Percentiles rank a stretch among this genome's conserved stretches.
phyloP scores from a whole-genome alignment of 2,329 filamentous ascomycete genomes.

The Metarhizium album region DNA sequence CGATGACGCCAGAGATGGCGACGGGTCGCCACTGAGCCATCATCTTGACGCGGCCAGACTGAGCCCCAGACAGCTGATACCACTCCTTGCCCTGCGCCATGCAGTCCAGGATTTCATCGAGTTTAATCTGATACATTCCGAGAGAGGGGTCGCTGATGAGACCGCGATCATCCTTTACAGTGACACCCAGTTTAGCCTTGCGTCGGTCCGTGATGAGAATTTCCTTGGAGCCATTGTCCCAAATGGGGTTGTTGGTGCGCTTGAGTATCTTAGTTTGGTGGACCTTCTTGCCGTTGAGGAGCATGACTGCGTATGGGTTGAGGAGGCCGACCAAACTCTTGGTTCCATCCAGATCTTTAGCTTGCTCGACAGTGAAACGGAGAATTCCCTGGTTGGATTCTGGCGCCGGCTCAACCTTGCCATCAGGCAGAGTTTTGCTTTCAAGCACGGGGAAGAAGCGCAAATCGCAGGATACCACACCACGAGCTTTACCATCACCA shows the following conservation, averaged over 20 bases:
- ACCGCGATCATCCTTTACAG: constrained; percentile 92
- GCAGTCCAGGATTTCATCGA: constrained; percentile 84
- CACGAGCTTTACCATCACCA: constrained; percentile 73
- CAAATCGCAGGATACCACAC: constrained; percentile 69
- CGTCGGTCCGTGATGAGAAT: constrained; percentile 91
- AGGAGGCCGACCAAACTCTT: constrained; percentile 88
- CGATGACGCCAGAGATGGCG: constrained; percentile 66
- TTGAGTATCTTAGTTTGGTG: constrained; percentile 88
- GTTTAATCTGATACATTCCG: constrained; percentile 88
- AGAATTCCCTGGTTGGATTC: constrained; percentile 91
- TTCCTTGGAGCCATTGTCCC: constrained; percentile 86
- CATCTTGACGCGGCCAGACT: constrained; percentile 81
- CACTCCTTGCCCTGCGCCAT: constrained; percentile 92
- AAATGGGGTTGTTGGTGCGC: constrained; percentile 94
- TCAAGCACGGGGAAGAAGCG: constrained; percentile 92
- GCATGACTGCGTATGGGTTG: constrained; percentile 79
- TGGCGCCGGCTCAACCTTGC: constrained; percentile 68
- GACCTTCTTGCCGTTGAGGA: constrained; percentile 87
- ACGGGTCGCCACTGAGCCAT: constrained; percentile 93
- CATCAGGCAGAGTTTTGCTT: constrained; percentile 59
- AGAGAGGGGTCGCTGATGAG: constrained; percentile 72
- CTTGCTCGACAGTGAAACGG: constrained; percentile 86
- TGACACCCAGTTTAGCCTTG: constrained; percentile 77
- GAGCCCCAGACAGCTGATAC: constrained; percentile 77
- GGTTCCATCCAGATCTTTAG: constrained; percentile 85